Conservation (phyloP, 2,329 filamentous ascomycete genomes). For the Blastomyces percursus region DNA sequence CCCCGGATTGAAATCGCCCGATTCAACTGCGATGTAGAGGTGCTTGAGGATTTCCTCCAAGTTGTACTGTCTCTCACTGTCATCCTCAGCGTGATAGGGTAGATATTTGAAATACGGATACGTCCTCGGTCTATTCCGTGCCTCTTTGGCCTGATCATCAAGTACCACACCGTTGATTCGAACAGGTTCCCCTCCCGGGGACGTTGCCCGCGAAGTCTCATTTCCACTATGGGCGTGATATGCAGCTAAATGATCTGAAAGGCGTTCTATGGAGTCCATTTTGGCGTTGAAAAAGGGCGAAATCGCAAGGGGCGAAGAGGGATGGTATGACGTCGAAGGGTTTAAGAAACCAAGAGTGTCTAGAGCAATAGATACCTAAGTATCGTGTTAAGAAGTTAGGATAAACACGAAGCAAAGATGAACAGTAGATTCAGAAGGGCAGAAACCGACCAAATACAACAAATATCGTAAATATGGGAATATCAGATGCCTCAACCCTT, state of each 20-base stretch:
- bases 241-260: conserved; percentile 10
- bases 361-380: neutral
- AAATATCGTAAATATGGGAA: neutral
- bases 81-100: conserved; percentile 78
- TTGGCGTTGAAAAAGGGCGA: neutral
- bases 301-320: neutral
- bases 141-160: conserved; percentile 46
- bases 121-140: conserved; percentile 67
- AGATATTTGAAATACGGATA: conserved; percentile 88
- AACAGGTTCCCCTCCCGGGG: conserved; percentile 51
- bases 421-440: neutral
- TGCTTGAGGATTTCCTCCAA: conserved; percentile 83
- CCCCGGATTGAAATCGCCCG: conserved; percentile 87
- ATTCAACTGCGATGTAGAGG: conserved; percentile 80
- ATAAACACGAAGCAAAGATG: neutral
- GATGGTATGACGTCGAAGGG: neutral
- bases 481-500: neutral
- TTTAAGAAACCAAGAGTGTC: neutral
- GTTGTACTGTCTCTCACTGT: conserved; percentile 63
- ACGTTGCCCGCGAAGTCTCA: conserved; percentile 72
- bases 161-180: conserved; percentile 40
- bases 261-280: conserved; percentile 14
- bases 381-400: neutral
- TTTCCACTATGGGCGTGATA: conserved; percentile 19
- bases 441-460: neutral